A percentile compares a stretch with the other conserved stretches of the same genome.
These are phyloP conservation scores for Corynespora cassiicola DNA, from an alignment of 2,329 filamentous ascomycete genomes.

Conservation along the genomic window DNA sequence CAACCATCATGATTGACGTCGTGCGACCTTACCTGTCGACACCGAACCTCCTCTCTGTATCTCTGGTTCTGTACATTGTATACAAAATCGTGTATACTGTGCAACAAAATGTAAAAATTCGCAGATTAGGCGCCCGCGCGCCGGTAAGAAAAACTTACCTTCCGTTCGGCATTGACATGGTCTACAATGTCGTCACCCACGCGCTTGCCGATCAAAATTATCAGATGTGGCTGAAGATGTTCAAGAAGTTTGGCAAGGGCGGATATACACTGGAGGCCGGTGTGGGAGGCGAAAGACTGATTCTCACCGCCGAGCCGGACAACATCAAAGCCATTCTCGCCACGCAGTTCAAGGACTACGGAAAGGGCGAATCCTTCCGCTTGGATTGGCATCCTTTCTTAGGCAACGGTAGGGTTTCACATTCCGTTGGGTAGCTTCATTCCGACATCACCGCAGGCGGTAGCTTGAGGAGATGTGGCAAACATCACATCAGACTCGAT, in stretches of 20 bases:
- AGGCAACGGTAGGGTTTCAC: constrained; percentile 67
- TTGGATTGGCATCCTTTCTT: constrained; percentile 77
- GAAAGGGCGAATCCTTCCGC: constrained; percentile 80
- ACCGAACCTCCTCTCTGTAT: constrained; percentile 27
- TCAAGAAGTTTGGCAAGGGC: constrained; percentile 50
- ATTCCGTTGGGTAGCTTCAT: too few relatives aligned
- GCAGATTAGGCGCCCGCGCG: constrained; percentile 54
- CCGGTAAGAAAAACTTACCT: constrained; percentile 44
- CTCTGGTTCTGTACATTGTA: constrained; percentile 23
- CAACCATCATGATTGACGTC: constrained; percentile 29
- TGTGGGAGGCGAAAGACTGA: constrained; percentile 64
- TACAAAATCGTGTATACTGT: constrained; percentile 26
- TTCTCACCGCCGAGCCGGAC: constrained; percentile 83
- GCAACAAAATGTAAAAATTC: constrained; percentile 45
- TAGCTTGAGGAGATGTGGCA: too few relatives aligned
- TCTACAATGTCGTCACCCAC: constrained; percentile 63
- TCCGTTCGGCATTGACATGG: constrained; percentile 67
- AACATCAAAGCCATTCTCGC: constrained; percentile 93
- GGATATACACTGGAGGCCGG: constrained; percentile 67
- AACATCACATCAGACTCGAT: too few relatives aligned
- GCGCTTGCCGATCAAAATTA: constrained; percentile 63
- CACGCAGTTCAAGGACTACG: constrained; percentile 83
- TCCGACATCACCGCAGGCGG: too few relatives aligned
- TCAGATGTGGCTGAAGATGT: constrained; percentile 65
- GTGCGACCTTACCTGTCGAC: constrained; percentile 24